phyloP scores from a whole-genome alignment of 306 rosid species.

The Dalbergia cochinchinensis region DNA sequence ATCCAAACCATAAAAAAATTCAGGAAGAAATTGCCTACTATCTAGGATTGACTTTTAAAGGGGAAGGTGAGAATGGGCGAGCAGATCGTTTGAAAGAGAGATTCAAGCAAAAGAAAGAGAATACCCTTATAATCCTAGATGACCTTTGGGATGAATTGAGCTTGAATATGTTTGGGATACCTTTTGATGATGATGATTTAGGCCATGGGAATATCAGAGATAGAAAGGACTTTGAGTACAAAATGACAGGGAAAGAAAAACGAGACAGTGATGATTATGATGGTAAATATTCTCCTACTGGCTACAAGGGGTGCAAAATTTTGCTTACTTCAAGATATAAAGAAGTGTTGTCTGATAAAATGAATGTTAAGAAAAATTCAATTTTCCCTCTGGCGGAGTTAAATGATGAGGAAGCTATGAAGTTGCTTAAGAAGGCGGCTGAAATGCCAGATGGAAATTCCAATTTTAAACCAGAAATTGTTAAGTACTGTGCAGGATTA shows the following conservation, averaged over 20 bases:
- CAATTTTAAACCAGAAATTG: neutral
- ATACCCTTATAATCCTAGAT: constrained; percentile 30
- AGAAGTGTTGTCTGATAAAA: constrained; percentile 24
- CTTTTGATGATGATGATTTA: neutral
- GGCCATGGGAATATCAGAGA: neutral
- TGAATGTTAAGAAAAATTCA: constrained; percentile 22
- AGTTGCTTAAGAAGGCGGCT: constrained; percentile 13
- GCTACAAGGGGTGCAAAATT: constrained; percentile 15
- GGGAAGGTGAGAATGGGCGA: neutral
- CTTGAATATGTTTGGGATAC: constrained; percentile 41
- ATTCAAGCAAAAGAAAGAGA: constrained; percentile 3
- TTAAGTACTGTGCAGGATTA: constrained; percentile 28
- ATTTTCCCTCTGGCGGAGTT: constrained; percentile 8
- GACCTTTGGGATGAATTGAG: constrained; percentile 28
- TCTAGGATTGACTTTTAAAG: neutral
- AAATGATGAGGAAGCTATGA: constrained; percentile 21
- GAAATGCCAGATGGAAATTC: neutral
- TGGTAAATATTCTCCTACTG: neutral
- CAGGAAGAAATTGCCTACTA: constrained; percentile 1
- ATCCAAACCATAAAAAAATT: neutral
- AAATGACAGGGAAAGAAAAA: neutral
- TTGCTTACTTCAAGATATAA: constrained; percentile 22
- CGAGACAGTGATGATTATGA: too few relatives aligned
- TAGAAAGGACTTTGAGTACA: neutral
- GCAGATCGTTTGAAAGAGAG: neutral